Evolutionary conservation across 2,329 filamentous ascomycete genomes (phyloP).

Genomic region (Colletotrichum destructivum): DNA sequence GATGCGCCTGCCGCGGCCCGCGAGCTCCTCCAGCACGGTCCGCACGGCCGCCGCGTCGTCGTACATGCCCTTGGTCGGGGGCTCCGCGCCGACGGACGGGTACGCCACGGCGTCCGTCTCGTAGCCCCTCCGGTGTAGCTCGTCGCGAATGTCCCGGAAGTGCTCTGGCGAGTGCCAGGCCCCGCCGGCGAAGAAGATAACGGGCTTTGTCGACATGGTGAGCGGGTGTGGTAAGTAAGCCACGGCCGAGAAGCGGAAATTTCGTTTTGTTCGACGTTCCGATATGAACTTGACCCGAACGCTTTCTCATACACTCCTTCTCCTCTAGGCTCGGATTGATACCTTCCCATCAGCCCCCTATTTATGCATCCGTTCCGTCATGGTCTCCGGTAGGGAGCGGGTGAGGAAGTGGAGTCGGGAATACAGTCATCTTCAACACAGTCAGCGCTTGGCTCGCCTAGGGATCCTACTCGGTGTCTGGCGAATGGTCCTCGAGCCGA

Average conservation of each 20-base stretch:
- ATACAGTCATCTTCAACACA: constrained; percentile 7
- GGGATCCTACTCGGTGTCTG: background rate
- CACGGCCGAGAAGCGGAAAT: background rate
- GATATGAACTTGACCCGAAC: background rate
- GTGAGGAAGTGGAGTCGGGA: background rate
- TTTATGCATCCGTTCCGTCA: background rate
- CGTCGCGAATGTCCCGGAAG: constrained; percentile 49
- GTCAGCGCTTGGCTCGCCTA: background rate
- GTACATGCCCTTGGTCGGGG: constrained; percentile 45
- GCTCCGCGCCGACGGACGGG: constrained; percentile 51
- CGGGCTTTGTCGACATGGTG: constrained; percentile 33
- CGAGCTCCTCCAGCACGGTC: constrained; percentile 46
- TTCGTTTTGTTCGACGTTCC: background rate
- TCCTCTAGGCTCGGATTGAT: no score
- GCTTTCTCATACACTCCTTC: background rate
- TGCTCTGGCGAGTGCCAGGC: constrained; percentile 54
- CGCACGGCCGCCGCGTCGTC: constrained; percentile 53
- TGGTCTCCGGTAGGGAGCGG: background rate
- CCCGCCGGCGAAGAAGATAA: constrained; percentile 56
- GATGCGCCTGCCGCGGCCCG: constrained; percentile 56
- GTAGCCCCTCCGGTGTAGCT: constrained; percentile 51
- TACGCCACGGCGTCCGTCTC: constrained; percentile 49
- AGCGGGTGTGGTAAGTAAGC: background rate
- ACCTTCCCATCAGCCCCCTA: no score
- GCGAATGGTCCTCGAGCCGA: background rate